Base-by-base conservation (phyloP, 805 yeast species). In the Torulaspora microellipsoides region DNA sequence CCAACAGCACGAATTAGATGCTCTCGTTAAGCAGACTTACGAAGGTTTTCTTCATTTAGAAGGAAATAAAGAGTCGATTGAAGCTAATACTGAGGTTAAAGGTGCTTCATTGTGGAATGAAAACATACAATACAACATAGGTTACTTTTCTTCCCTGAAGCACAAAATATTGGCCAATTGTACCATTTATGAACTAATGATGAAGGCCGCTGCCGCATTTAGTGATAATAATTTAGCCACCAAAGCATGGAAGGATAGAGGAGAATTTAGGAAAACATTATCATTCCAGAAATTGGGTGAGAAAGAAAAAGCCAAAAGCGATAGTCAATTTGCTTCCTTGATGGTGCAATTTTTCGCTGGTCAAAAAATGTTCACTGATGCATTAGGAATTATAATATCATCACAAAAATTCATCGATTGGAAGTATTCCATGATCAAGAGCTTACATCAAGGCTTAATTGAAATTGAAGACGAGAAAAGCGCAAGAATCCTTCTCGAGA, bases 161-260 rank as follows among this genome's bases (percentile, higher is more conserved):
- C 48, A 63, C 34, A 65, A 65, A 47, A 50, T 74, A 3, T 58
- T 68, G 10, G 64, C 81, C 23, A 68, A 66, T 44, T 73, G 78
- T 31, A 60, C 73, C 28, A 59, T 80, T 2, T 88, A 84, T 58
- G 74, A 73, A 38, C 67, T 81, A 25, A 81, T 85, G 8, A 65
- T 87, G 55, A 71, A 75, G 45, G 91, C 91, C 1, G 85, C 91
- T 1, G 73, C 74, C 10, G 68, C 70, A 36, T 76, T 76, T 55
- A 69, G 72, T 31, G 75, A 81, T 53, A 61, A 72, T 32, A 69
- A 68, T 0, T 77, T 83, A 57, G 90, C 89, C 3, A 79, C 78
- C 43, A 62, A 65, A 20, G 69, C 85, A 1, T 89, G 96, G 95
- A 62, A 66, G 2, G 95, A 85, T 55, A 76, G 97, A 55, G 96